Base-by-base conservation (phyloP, 129 eudicot species). In the Daucus carota region DNA sequence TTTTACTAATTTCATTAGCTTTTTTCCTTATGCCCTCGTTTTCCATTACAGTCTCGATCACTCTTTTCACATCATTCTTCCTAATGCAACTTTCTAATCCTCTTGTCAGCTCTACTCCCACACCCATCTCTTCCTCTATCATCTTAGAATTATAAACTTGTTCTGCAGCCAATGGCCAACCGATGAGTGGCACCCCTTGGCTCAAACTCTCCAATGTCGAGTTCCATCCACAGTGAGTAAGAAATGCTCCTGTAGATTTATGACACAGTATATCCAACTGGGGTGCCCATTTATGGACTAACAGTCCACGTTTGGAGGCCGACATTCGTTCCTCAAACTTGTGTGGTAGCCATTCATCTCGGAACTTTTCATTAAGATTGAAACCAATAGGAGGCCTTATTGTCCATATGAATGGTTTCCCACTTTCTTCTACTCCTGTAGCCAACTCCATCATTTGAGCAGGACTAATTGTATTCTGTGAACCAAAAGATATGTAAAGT, bases 201-300 rank as follows among this genome's bases (percentile, higher is more conserved):
- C 93, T 93, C 79, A 91, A 75, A 76, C 96, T 82, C 79, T 91
- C 97, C 88, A 89, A 41, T 72, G 81, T 77, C 1, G 98, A 91
- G 73, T 89, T 93, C 97, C 98, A 93, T 41, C 98, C 96, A 26
- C 97, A 90, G 79, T 93, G 96, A n/a, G 85, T 90, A 73, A 92
- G 66, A 63, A 91, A 88, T 22, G 90, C 96, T 8, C 86, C 91
- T 0, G 85, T 88, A 8, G 97, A 87, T 59, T 45, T 60, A 70
- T 88, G 96, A 32, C 92, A 75, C 32, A 90, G 74, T 14, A 93
- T 90, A 77, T 90, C 96, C 83, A 87, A 43, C 42, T 93, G 96
- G 7, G 98, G 97, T 1, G 90, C 98, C 93, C 97, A 90, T 20
- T 81, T 69, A 12, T 81, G 83, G 72, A 90, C 88, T 47, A 93